Conservation (phyloP, 169 alveolate species). For the Plasmodium knowlesi region DNA sequence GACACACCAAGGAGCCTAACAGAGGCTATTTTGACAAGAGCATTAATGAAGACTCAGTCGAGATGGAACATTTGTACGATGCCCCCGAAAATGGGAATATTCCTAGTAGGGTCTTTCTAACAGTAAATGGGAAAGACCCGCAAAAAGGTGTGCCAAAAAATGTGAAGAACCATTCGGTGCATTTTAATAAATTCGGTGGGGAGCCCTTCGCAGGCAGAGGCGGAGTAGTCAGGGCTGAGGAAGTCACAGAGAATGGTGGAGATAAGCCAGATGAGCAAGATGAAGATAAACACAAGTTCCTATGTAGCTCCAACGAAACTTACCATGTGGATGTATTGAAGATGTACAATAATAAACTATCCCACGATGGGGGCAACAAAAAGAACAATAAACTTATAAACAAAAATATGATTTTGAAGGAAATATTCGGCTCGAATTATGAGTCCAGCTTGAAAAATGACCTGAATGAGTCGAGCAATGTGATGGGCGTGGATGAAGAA, state of each 20-base stretch:
- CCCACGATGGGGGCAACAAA: conserved; percentile 9
- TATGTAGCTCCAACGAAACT: conserved; percentile 51
- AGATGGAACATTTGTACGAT: background rate
- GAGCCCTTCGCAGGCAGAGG: background rate
- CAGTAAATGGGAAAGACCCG: background rate
- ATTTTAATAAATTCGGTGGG: conserved; percentile 3
- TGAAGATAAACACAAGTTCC: conserved; percentile 11
- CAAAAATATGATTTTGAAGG: conserved; percentile 74
- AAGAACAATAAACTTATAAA: conserved; percentile 53
- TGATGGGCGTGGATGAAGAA: conserved; percentile 10
- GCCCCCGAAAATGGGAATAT: background rate
- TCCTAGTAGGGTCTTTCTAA: background rate
- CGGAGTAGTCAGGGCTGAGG: background rate
- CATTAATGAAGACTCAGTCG: background rate
- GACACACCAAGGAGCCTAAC: background rate
- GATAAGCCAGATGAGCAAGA: background rate
- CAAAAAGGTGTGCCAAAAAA: background rate
- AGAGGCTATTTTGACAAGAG: conserved; percentile 6
- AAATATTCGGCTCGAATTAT: conserved; percentile 69
- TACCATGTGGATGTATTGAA: conserved; percentile 40
- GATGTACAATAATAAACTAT: conserved; percentile 47
- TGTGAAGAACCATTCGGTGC: background rate
- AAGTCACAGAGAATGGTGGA: background rate
- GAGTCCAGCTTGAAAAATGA: conserved; percentile 67
- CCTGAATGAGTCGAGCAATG: conserved; percentile 50